A percentile compares a stretch with the other conserved stretches of the same genome.
phyloP scores from a whole-genome alignment of 257 asterid genomes.

The Leptodermis oblonga region DNA sequence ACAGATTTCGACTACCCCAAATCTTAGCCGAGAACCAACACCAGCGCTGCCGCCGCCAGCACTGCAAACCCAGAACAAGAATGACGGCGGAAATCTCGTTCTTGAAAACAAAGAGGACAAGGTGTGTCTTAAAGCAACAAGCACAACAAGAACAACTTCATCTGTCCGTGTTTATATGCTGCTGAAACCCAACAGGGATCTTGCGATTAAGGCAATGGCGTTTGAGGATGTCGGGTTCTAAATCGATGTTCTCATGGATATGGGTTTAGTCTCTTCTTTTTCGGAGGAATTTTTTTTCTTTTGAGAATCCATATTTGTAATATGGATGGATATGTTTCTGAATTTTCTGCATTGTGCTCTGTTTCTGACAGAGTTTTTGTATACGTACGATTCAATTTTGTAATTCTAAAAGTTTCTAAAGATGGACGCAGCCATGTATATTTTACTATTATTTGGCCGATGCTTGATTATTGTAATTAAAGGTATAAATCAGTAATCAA shows the following conservation, averaged over 20 bases:
- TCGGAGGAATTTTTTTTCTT: background rate
- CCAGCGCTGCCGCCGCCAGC: background rate
- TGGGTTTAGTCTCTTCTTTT: background rate
- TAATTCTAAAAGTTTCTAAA: too few relatives aligned
- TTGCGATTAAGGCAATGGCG: background rate
- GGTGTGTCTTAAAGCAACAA: background rate
- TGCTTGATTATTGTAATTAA: too few relatives aligned
- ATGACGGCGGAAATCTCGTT: background rate
- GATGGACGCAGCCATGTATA: too few relatives aligned
- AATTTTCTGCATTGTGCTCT: too few relatives aligned
- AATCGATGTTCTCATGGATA: background rate
- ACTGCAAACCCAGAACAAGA: background rate
- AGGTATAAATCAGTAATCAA: too few relatives aligned
- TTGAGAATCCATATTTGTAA: background rate
- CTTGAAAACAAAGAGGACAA: background rate
- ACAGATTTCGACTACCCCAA: conserved; percentile 56
- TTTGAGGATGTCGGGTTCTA: background rate
- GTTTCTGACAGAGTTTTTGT: too few relatives aligned
- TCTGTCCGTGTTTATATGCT: background rate
- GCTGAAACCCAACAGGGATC: background rate
- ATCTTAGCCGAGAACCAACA: conserved; percentile 5
- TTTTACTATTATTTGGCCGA: too few relatives aligned
- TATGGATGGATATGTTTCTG: too few relatives aligned
- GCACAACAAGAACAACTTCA: background rate
- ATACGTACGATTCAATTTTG: too few relatives aligned